Evolutionary conservation across 1,139 yeast species (phyloP).

Genomic region (Taiozyma sp.): DNA sequence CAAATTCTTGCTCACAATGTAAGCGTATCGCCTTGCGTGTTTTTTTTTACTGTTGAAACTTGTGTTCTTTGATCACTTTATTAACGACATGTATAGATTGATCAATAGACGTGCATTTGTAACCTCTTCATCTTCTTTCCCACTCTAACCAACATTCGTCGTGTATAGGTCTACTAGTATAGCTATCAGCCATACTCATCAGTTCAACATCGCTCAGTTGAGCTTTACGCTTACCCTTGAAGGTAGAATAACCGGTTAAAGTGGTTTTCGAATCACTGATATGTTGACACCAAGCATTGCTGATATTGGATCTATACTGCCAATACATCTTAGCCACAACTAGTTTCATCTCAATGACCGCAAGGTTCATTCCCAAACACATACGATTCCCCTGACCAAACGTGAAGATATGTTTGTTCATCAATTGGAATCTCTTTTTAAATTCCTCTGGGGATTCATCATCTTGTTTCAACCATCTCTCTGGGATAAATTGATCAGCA

Average conservation of each 20-base stretch:
- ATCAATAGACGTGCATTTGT: neutral
- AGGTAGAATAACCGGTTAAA: constrained; percentile 6
- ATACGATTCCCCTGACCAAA: constrained; percentile 74
- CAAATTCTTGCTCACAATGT: too few relatives aligned
- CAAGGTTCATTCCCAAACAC: constrained; percentile 73
- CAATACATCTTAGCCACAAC: constrained; percentile 51
- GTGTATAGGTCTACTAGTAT: constrained; percentile 45
- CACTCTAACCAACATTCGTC: constrained; percentile 52
- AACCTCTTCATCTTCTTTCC: constrained; percentile 11
- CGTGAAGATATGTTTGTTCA: constrained; percentile 56
- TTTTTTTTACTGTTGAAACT: too few relatives aligned
- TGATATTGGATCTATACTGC: constrained; percentile 37
- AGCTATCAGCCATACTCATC: constrained; percentile 49
- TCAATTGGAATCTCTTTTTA: constrained; percentile 35
- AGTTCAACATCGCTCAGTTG: constrained; percentile 35
- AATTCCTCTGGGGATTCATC: constrained; percentile 33
- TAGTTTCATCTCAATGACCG: constrained; percentile 61
- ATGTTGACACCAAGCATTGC: constrained; percentile 39
- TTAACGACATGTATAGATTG: too few relatives aligned
- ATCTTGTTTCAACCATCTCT: constrained; percentile 50
- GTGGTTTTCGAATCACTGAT: constrained; percentile 19
- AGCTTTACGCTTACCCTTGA: constrained; percentile 21
- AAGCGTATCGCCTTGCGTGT: too few relatives aligned
- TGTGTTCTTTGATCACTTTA: too few relatives aligned
- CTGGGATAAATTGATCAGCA: constrained; percentile 51